Evolutionary conservation across 306 rosid species (phyloP), one percentile per base, ranked within the genome.

Genomic region (Fagus crenata): DNA sequence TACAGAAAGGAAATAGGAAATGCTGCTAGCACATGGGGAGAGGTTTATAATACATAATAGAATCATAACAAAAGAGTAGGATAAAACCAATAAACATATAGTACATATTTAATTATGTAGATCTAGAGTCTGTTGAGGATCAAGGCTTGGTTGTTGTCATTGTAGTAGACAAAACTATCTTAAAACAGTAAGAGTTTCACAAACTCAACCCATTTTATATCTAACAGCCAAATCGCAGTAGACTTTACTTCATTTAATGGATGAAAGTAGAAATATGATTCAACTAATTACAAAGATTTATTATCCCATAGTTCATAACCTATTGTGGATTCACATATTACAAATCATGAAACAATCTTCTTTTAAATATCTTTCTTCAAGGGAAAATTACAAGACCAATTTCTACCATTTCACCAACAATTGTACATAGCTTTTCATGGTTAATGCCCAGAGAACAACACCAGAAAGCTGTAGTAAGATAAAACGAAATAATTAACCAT

Each of bases 1-100:
- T 40, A 61, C 9, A 37, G 80, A 71, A 37, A 39, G 69, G 73
- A 49, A 22, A 43, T 4, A 71, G 36, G 72, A 32, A 71, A 81
- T 35, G 69, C 69, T 2, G 43, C 69, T 36, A 33, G 67, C 1
- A 63, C 22, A 42, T 33, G 37, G 69, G n/a, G 67, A 75, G 0
- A 71, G 39, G 5, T 35, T 13, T 80, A 49, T 17, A 13, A 49
- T 18, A 73, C 49, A 49, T 63, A 63, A 61, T 35, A 32, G 15
- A 11, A 4, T 9, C 36, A 11, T 28, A 4, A 31, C 67, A 59
- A 13, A 31, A 59, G 65, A 31, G 65, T 59, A 59, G 28, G 14
- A 59, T 59, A 28, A 59, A 59, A 31, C 39, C 68, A 33, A 63
- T 63, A 56, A 22, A n/a, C 32, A 56, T 12, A 7, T 35, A 56